A percentile compares a stretch with the other conserved stretches of the same genome.
Conservation (phyloP, 2,329 filamentous ascomycete genomes). For the Aspergillus sp. region DNA sequence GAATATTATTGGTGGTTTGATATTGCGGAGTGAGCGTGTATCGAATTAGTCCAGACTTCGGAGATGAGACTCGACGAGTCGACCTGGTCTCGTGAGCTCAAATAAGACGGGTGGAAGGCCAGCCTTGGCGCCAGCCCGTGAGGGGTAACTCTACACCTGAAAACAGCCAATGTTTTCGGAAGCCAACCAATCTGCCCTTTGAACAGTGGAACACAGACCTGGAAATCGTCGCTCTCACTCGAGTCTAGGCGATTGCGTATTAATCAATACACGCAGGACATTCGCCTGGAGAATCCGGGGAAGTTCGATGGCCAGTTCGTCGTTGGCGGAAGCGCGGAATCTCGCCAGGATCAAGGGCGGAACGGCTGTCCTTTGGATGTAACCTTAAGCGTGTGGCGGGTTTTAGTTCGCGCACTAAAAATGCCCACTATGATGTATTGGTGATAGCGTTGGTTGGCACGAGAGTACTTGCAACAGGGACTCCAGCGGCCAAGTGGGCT, state of each 20-base stretch:
- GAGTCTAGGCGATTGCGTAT: background rate
- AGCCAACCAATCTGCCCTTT: background rate
- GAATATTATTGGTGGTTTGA: slow-evolving; percentile 1
- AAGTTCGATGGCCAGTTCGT: background rate
- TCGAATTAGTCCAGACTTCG: background rate
- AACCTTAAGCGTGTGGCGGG: slow-evolving; percentile 12
- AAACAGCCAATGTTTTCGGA: background rate
- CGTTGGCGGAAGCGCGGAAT: background rate
- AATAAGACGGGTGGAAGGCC: background rate
- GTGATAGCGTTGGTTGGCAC: background rate
- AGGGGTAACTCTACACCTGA: slow-evolving; percentile 1
- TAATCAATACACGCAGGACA: background rate
- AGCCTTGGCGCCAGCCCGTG: slow-evolving; percentile 1
- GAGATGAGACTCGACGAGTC: background rate
- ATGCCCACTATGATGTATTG: background rate
- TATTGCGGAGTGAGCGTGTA: background rate
- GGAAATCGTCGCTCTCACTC: background rate
- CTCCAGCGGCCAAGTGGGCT: background rate
- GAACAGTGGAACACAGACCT: background rate
- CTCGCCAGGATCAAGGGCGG: background rate
- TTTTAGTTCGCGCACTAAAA: background rate
- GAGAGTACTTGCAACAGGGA: slow-evolving; percentile 40
- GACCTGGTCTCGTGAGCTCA: background rate
- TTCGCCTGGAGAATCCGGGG: background rate
- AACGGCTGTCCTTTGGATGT: background rate